phyloP scores from a whole-genome alignment of 192 early-diverging fungal species.

The Gryganskiella cystojenkinii region DNA sequence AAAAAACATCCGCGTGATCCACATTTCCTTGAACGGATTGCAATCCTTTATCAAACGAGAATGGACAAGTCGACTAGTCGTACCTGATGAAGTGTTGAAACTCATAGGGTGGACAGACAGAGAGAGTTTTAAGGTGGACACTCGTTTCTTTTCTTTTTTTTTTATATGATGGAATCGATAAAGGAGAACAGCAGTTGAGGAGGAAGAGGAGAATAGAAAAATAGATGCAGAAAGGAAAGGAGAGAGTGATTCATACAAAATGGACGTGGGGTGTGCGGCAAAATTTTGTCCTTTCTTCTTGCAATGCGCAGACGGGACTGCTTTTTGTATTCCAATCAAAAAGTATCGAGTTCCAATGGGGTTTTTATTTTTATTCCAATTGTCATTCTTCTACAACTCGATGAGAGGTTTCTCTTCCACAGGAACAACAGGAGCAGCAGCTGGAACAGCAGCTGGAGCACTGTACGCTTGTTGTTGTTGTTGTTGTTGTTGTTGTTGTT shows the following conservation, averaged over 20 bases:
- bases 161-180: not conserved
- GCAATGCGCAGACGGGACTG: not conserved
- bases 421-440: slow-evolving; percentile 9
- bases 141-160: not conserved
- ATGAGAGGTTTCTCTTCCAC: slow-evolving; percentile 69
- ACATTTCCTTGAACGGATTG: too few species aligned
- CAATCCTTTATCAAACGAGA: too few species aligned
- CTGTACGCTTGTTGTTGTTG: slow-evolving; percentile 9
- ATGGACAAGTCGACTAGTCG: too few species aligned
- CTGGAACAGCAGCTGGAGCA: not conserved
- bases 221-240: not conserved
- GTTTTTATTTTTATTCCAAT: not conserved
- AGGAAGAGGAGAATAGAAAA: too few species aligned
- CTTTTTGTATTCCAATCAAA: too few species aligned
- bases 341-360: not conserved
- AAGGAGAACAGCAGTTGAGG: too few species aligned
- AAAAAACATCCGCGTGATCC: too few species aligned
- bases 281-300: not conserved
- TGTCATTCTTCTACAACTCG: too few species aligned
- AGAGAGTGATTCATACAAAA: not conserved
- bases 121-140: too few species aligned
- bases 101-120: too few species aligned
- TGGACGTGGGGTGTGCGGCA: not conserved
- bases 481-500: slow-evolving; percentile 15
- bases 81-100: too few species aligned